Evolutionary conservation across 495 filamentous ascomycete genomes (phyloP), one percentile per base, ranked within the genome.

Genomic region (Thozetella sp.): DNA sequence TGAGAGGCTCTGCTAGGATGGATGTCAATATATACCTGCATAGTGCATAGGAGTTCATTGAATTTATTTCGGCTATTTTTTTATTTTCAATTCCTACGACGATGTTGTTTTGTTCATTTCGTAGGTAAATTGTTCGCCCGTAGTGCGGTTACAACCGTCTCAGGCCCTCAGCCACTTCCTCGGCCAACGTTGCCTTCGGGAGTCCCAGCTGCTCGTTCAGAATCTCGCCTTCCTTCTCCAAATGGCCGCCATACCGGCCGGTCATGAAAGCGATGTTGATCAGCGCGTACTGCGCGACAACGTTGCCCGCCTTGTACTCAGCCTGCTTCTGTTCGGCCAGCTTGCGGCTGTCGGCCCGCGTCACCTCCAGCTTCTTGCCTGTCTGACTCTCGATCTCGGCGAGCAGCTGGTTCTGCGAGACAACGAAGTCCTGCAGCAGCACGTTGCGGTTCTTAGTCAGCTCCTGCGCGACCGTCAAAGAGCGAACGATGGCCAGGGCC

Each of bases 321-420:
- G 63, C 62, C 23, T 67, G 60, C 57, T 65, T 67, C 40, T 71
- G 55, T 25, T 56, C 27, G 20, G 62, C 62, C 12, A 60, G 53
- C 13, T 24, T 60, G 17, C 55, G 25, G 46, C 68, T 63, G 22
- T 70, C 52, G 51, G 71, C 30, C 17, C 30, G 50, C 25, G 67
- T 65, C 13, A 62, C 67, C 53, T 48, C 54, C 53, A 69, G 67
- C 52, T 71, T 70, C 55, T 68, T 60, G 1, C 70, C 74, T 22
- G 63, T 62, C 22, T 70, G 40, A 25, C 52, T 61, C 62, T 76
- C 77, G 2, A 71, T 67, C 40, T 73, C 63, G 3, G 58, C 59
- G 12, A 80, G 48, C 6, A 81, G 62, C 57, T 80, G 59, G 23
- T 73, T 76, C 69, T 78, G 77, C 2, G 73, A 74, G 17, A 74